phyloP scores from a whole-genome alignment of 768 basidiomycete species.

The Flagelloscypha sp. region DNA sequence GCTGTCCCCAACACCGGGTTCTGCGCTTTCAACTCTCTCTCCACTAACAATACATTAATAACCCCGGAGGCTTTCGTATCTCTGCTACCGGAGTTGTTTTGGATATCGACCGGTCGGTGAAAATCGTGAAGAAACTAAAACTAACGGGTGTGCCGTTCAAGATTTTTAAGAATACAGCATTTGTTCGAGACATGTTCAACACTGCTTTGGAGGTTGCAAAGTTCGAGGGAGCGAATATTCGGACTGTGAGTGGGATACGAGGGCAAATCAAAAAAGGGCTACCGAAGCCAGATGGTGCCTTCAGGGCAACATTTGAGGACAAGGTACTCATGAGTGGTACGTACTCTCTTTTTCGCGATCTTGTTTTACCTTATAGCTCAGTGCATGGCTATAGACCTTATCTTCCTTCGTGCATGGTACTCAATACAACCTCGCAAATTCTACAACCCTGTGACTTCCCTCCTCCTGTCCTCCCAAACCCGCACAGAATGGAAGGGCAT shows the following conservation, averaged over 20 bases:
- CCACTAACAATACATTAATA: too few species aligned
- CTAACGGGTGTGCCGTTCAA: constrained; percentile 92
- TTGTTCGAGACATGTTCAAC: constrained; percentile 95
- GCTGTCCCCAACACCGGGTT: constrained; percentile 91
- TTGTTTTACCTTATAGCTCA: constrained; percentile 1
- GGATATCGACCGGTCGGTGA: constrained; percentile 84
- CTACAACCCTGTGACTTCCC: constrained; percentile 93
- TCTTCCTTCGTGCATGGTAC: constrained; percentile 96
- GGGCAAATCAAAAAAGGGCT: constrained; percentile 97
- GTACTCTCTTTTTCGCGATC: constrained; percentile 20
- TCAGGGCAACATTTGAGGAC: constrained; percentile 96
- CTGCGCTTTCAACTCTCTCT: constrained; percentile 89
- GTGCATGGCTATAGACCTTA: constrained; percentile 80
- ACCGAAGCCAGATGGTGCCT: constrained; percentile 90
- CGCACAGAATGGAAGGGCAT: constrained; percentile 71
- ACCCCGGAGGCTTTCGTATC: constrained; percentile 76
- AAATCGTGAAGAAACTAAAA: constrained; percentile 98
- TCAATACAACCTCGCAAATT: constrained; percentile 90
- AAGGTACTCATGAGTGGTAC: constrained; percentile 92
- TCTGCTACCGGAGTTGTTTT: constrained; percentile 92
- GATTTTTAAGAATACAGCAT: constrained; percentile 99
- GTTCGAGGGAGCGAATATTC: constrained; percentile 95
- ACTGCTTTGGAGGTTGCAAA: constrained; percentile 92
- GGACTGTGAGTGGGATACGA: constrained; percentile 91
- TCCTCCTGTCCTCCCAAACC: constrained; percentile 76